Evolutionary conservation across 1,284 basidiomycete species (phyloP), one percentile per base, ranked within the genome.

Genomic region (Tilletia indica): DNA sequence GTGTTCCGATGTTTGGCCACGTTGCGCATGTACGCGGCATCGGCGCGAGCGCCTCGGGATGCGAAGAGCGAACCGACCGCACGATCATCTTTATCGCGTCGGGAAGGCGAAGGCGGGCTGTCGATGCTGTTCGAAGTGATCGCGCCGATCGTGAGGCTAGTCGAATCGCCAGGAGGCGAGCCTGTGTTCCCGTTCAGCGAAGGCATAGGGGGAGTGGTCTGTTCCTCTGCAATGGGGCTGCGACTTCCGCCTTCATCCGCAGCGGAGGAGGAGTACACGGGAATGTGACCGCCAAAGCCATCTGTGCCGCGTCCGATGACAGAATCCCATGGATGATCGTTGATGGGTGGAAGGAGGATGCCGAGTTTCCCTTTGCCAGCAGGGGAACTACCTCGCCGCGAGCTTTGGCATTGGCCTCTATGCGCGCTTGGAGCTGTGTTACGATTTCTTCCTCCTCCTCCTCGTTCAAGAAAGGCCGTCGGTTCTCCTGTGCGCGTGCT

Each of bases 401-500:
- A n/a, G 47, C 61, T 34, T 78, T 77, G 45, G 67, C 72, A 12
- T 73, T 71, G 21, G 74, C 75, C 47, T 80, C 75, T 54, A 68
- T 51, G 38, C 49, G 58, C 25, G 71, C 68, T 67, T 76, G 74
- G 63, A 82, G 75, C 71, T 82, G 78, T 34, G 79, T 76, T 58
- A 82, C 80, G 70, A 82, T 80, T 67, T 75, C 80, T 68, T 82
- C 76, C 47, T 82, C 80, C 70, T 82, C 80, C 68, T 80, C 78
- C 56, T 82, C 80, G 9, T 79, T 82, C 58, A 82, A 72, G 34
- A 80, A 82, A 71, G 74, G 73, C 36, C 72, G 64, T 4, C 71
- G 67, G 3, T 63, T 70, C 25, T 78, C 80, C 45, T 79, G 70
- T 54, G 80, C 80, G 61, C 79, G 72, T 12, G 77, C 79, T 34